Conservation (phyloP, 805 yeast species). For the Yarrowia sp. region DNA sequence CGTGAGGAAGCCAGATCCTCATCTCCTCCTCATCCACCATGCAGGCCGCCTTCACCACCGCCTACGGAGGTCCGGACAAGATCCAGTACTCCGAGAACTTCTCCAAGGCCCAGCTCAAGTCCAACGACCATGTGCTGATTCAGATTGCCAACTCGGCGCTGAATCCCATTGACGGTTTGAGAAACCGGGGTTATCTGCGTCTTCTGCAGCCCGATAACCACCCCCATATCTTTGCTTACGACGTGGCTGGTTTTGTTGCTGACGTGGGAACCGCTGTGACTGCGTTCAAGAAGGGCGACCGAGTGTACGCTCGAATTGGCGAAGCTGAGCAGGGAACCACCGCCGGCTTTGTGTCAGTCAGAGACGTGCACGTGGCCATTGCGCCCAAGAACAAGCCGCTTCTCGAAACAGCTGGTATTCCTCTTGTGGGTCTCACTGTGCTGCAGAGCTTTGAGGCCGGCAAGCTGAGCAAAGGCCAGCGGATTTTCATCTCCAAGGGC, state of each 20-base stretch:
- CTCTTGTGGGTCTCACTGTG: slow-evolving; percentile 42
- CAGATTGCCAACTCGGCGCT: slow-evolving; percentile 43
- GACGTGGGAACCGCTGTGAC: slow-evolving; percentile 43
- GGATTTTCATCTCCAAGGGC: slow-evolving; percentile 42
- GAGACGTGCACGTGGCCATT: slow-evolving; percentile 35
- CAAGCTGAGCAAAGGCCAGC: slow-evolving; percentile 39
- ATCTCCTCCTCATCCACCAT: neutral
- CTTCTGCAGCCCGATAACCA: slow-evolving; percentile 32
- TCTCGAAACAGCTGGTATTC: slow-evolving; percentile 43
- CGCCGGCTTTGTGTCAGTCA: slow-evolving; percentile 42
- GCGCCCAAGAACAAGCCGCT: slow-evolving; percentile 43
- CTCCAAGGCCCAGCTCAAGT: slow-evolving; percentile 17
- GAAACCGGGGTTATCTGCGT: slow-evolving; percentile 40
- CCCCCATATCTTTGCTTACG: slow-evolving; percentile 44
- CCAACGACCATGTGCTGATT: slow-evolving; percentile 41
- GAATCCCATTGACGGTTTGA: slow-evolving; percentile 46
- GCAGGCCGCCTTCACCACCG: slow-evolving; percentile 30
- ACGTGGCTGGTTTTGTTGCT: slow-evolving; percentile 45
- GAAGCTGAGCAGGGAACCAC: slow-evolving; percentile 40
- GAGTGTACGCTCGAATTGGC: slow-evolving; percentile 40
- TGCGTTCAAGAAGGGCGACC: slow-evolving; percentile 43
- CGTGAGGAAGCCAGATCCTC: neutral
- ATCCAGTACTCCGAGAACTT: slow-evolving; percentile 2
- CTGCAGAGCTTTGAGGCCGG: slow-evolving; percentile 40
- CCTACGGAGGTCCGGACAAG: slow-evolving; percentile 32